Percentiles rank a stretch among this genome's conserved stretches.
These are phyloP conservation scores for Trichoderma koningiopsis DNA, from an alignment of 2,329 filamentous ascomycete species.

Conservation along the genomic window DNA sequence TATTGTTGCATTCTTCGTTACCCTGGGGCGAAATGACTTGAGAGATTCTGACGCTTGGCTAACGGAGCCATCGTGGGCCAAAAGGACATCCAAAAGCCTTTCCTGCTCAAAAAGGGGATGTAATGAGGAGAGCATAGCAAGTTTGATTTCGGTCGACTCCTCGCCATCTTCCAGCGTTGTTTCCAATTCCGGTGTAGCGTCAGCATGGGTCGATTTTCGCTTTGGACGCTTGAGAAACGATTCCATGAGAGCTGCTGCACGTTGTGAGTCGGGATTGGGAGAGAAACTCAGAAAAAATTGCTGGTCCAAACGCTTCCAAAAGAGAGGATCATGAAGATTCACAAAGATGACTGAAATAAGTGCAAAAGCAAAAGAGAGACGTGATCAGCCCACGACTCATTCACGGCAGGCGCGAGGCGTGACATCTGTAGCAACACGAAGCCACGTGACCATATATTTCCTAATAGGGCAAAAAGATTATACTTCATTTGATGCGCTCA, in stretches of 20 bases:
- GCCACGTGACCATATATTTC: conserved; percentile 33
- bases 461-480: conserved; percentile 10
- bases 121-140: conserved; percentile 80
- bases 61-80: conserved; percentile 78
- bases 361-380: background rate
- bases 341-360: background rate
- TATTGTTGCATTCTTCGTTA: conserved; percentile 44
- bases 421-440: conserved; percentile 31
- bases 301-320: background rate
- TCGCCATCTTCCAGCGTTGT: conserved; percentile 50
- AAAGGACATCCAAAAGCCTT: conserved; percentile 73
- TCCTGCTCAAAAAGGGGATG: conserved; percentile 66
- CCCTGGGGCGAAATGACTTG: conserved; percentile 30
- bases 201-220: conserved; percentile 45
- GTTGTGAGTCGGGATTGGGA: no score
- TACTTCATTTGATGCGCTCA: conserved; percentile 25
- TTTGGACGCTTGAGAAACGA: conserved; percentile 58
- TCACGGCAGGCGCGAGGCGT: conserved; percentile 28
- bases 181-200: conserved; percentile 31
- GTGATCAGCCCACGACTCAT: background rate
- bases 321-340: background rate
- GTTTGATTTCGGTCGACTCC: conserved; percentile 85
- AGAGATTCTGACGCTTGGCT: conserved; percentile 63
- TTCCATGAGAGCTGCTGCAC: conserved; percentile 50
- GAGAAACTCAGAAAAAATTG: background rate